A percentile compares a stretch with the other conserved stretches of the same genome.
These are phyloP conservation scores for Uncinocarpus reesii DNA, from an alignment of 2,329 filamentous ascomycete genomes.

Conservation along the genomic window DNA sequence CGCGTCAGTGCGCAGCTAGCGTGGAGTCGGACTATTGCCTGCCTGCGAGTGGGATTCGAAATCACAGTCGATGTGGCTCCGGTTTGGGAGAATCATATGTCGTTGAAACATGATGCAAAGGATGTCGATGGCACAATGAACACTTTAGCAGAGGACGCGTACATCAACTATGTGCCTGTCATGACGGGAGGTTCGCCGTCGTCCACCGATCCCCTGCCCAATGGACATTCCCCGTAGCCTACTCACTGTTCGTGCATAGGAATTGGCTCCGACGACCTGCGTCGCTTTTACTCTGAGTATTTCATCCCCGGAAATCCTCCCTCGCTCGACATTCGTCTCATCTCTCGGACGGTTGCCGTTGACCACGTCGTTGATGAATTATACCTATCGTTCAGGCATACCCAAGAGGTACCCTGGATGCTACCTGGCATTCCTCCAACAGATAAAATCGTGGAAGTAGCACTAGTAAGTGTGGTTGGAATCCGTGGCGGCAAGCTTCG, in stretches of 20 bases:
- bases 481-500: constrained; percentile 43
- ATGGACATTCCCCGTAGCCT: background rate
- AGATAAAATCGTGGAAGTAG: constrained; percentile 46
- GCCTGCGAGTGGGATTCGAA: constrained; percentile 51
- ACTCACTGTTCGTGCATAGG: constrained; percentile 23
- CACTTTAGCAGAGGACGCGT: constrained; percentile 20
- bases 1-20: constrained; percentile 54
- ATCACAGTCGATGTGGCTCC: constrained; percentile 26
- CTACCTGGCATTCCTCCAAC: constrained; percentile 49
- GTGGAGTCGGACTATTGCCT: constrained; percentile 54
- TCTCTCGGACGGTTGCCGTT: constrained; percentile 48
- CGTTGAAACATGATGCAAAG: constrained; percentile 19
- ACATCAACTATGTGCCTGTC: constrained; percentile 26
- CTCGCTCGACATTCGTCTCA: constrained; percentile 43
- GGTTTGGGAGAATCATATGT: constrained; percentile 24
- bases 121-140: constrained; percentile 30
- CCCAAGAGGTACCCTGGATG: constrained; percentile 48
- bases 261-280: constrained; percentile 33
- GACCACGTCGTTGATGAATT: constrained; percentile 54
- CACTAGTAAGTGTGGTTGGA: constrained; percentile 48
- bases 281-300: constrained; percentile 47
- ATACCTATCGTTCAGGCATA: constrained; percentile 48
- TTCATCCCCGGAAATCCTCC: constrained; percentile 46
- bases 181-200: constrained; percentile 28
- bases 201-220: constrained; percentile 11